Evolutionary conservation across 176 grass and related monocot genomes (phyloP).

Genomic region (Echinochloa phyllopogon): DNA sequence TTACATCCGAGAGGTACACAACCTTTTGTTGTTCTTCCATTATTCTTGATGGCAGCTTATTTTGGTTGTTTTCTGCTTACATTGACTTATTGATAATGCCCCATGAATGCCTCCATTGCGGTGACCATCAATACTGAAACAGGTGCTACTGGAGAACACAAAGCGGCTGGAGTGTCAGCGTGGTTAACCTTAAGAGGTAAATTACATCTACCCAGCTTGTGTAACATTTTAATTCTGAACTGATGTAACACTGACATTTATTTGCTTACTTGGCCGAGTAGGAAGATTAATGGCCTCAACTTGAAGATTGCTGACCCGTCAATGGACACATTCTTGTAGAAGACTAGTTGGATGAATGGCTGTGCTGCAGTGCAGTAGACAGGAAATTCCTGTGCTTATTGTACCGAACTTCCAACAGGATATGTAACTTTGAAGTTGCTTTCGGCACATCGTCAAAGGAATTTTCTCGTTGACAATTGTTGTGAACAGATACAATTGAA

Average conservation of each 20-base stretch:
- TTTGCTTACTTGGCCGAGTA: not conserved
- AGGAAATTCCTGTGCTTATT: constrained; percentile 7
- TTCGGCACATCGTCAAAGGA: not conserved
- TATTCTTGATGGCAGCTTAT: not conserved
- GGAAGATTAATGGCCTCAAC: not conserved
- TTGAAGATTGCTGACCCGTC: not conserved
- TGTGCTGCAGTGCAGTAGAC: not conserved
- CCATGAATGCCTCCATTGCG: not conserved
- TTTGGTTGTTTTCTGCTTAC: constrained; percentile 6
- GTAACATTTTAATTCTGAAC: not conserved
- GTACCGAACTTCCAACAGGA: not conserved
- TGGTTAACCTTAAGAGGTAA: constrained; percentile 43
- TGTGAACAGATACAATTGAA: not conserved
- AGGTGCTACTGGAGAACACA: constrained; percentile 84
- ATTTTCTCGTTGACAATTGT: not conserved
- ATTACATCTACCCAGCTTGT: not conserved
- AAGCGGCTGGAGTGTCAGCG: constrained; percentile 74
- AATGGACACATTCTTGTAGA: not conserved
- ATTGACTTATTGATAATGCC: constrained; percentile 12
- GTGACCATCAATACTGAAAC: constrained; percentile 19
- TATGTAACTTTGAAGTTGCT: not conserved
- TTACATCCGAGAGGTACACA: constrained; percentile 77
- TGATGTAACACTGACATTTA: constrained; percentile 9
- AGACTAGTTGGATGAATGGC: not conserved
- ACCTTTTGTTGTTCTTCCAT: constrained; percentile 4